Evolutionary conservation across 2,329 filamentous ascomycete genomes (phyloP).

Genomic region (Fusarium piperis): DNA sequence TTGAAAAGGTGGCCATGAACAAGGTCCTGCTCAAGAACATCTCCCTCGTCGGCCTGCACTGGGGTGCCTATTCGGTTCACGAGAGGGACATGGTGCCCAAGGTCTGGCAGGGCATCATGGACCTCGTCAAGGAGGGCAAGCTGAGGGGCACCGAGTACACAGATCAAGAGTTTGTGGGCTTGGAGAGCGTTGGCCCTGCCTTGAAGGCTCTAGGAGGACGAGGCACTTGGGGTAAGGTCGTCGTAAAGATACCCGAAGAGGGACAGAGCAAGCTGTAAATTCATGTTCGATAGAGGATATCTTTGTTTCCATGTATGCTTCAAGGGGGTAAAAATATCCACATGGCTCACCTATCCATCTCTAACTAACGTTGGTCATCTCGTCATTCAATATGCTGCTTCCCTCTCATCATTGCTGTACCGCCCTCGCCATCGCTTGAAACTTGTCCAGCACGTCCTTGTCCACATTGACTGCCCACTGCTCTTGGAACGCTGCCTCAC

Average conservation of each 20-base stretch:
- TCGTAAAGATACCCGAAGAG: constrained; percentile 82
- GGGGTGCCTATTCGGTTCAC: constrained; percentile 83
- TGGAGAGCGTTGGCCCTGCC: constrained; percentile 82
- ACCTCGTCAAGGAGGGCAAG: constrained; percentile 80
- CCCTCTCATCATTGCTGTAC: constrained; percentile 25
- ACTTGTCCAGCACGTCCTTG: constrained; percentile 73
- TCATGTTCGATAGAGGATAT: background rate
- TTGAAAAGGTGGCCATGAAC: constrained; percentile 94
- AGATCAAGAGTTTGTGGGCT: constrained; percentile 82
- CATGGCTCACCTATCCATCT: constrained; percentile 16
- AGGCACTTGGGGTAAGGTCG: constrained; percentile 96
- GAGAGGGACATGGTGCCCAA: constrained; percentile 74
- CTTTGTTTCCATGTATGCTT: background rate
- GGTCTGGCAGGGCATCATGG: constrained; percentile 86
- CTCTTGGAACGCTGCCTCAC: constrained; percentile 71
- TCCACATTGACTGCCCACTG: constrained; percentile 81
- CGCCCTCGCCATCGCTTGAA: constrained; percentile 51
- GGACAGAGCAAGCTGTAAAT: constrained; percentile 64
- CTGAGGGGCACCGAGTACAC: constrained; percentile 84
- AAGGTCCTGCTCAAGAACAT: constrained; percentile 95
- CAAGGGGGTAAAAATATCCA: background rate
- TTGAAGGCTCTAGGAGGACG: constrained; percentile 80
- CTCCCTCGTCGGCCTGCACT: constrained; percentile 87
- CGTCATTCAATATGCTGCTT: constrained; percentile 22
- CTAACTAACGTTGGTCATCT: constrained; percentile 28